Conservation (phyloP, 768 basidiomycete genomes). For the Xerocomellus amylosporus region DNA sequence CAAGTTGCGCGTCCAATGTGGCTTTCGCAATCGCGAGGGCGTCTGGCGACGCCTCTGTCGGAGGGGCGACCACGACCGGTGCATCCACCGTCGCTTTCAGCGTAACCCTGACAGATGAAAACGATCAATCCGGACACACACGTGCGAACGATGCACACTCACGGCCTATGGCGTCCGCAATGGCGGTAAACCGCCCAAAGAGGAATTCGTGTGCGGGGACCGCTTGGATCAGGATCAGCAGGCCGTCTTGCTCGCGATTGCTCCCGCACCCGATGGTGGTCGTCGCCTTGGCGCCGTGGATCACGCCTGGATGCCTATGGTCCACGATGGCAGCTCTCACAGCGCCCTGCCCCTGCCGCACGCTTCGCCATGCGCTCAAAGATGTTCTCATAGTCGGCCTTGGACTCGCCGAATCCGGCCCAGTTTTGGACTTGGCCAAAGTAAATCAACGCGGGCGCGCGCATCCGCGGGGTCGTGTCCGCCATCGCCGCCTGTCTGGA, state of each 20-base stretch:
- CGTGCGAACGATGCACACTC: slow-evolving; percentile 26
- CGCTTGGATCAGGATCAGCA: slow-evolving; percentile 58
- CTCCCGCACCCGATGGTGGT: slow-evolving; percentile 70
- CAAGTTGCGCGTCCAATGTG: slow-evolving; percentile 55
- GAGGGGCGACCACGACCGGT: slow-evolving; percentile 18
- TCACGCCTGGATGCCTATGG: slow-evolving; percentile 76
- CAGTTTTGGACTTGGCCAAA: slow-evolving; percentile 77
- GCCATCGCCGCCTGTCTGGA: slow-evolving; percentile 79
- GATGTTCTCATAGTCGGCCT: slow-evolving; percentile 79
- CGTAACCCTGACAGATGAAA: slow-evolving; percentile 58
- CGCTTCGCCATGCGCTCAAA: slow-evolving; percentile 75
- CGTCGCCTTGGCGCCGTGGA: slow-evolving; percentile 83
- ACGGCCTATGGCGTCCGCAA: slow-evolving; percentile 86
- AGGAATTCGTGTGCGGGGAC: slow-evolving; percentile 70
- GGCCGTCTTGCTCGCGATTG: slow-evolving; percentile 74
- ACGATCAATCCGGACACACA: background rate
- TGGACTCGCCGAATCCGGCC: slow-evolving; percentile 82
- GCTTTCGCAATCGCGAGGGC: slow-evolving; percentile 38
- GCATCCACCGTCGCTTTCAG: slow-evolving; percentile 46
- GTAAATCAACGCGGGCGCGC: too few species aligned
- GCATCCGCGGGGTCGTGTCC: too few species aligned
- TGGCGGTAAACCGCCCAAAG: slow-evolving; percentile 79
- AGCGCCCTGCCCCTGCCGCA: slow-evolving; percentile 40
- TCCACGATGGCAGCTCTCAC: slow-evolving; percentile 73
- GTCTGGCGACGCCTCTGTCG: slow-evolving; percentile 19